phyloP scores from a whole-genome alignment of 2,329 filamentous ascomycete genomes.

The Beauveria medogensis region DNA sequence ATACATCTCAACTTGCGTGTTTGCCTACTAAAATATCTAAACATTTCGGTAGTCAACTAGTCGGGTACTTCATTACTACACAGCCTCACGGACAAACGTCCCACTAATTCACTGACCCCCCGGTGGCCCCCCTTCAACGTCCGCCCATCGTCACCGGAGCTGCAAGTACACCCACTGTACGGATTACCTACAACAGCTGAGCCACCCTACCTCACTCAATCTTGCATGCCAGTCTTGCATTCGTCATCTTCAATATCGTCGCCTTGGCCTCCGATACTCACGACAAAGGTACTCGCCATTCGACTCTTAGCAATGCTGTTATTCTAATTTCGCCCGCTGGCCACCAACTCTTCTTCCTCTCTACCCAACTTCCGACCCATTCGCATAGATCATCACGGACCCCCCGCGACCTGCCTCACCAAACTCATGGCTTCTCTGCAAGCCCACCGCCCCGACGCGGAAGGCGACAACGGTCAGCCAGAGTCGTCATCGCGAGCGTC shows the following conservation, averaged over 20 bases:
- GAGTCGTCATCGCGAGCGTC: constrained; percentile 46
- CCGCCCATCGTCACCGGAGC: background rate
- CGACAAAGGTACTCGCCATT: background rate
- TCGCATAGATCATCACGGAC: background rate
- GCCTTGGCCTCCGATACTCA: background rate
- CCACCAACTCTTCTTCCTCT: background rate
- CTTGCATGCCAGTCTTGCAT: constrained; percentile 6
- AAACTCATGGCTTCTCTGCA: background rate
- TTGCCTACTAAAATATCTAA: too few species aligned
- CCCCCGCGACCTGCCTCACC: background rate
- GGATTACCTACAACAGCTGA: background rate
- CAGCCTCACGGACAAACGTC: too few species aligned
- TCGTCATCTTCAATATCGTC: background rate
- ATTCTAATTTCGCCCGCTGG: constrained; percentile 1
- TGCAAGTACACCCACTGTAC: too few species aligned
- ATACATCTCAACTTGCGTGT: too few species aligned
- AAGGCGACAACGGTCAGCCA: background rate
- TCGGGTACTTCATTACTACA: too few species aligned
- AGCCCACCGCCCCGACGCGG: background rate
- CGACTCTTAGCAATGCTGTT: background rate
- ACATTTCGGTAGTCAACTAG: too few species aligned
- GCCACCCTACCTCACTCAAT: background rate
- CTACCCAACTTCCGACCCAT: background rate
- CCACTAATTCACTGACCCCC: too few species aligned
- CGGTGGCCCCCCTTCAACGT: background rate